phyloP scores from a whole-genome alignment of 2,329 filamentous ascomycete genomes.

The Fusarium sororula region DNA sequence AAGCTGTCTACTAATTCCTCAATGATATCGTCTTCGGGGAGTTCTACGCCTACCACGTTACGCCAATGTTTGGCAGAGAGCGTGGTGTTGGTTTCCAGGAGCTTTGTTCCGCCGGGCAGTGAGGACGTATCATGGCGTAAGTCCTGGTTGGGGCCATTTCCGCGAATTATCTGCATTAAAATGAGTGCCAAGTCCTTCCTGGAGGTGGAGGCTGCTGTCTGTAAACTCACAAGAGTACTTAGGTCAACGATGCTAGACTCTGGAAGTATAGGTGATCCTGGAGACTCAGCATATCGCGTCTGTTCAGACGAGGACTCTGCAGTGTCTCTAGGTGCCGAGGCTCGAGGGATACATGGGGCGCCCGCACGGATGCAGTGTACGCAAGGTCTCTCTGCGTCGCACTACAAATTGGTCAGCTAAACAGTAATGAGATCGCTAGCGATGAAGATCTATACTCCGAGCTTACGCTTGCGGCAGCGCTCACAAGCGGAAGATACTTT shows the following conservation, averaged over 20 bases:
- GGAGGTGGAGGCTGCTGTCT: no score
- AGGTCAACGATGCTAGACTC: background rate
- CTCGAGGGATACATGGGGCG: background rate
- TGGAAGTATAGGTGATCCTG: background rate
- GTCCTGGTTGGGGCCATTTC: background rate
- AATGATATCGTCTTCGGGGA: fast-evolving
- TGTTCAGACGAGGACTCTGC: no score
- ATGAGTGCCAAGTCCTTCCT: fast-evolving
- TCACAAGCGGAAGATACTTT: background rate
- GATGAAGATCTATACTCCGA: background rate
- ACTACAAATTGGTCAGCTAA: background rate
- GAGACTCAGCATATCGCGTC: no score
- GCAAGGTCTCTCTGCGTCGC: background rate
- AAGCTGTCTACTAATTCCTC: background rate
- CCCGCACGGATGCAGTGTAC: background rate
- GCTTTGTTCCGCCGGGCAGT: background rate
- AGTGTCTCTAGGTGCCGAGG: no score
- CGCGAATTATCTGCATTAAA: fast-evolving
- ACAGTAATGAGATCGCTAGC: fast-evolving
- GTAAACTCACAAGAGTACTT: background rate
- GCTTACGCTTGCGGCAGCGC: background rate
- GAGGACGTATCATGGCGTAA: background rate
- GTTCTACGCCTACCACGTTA: background rate
- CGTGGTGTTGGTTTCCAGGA: background rate
- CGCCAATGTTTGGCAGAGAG: background rate